Conservation (phyloP, 345 rosid genomes). For the Trapa bicornis region DNA sequence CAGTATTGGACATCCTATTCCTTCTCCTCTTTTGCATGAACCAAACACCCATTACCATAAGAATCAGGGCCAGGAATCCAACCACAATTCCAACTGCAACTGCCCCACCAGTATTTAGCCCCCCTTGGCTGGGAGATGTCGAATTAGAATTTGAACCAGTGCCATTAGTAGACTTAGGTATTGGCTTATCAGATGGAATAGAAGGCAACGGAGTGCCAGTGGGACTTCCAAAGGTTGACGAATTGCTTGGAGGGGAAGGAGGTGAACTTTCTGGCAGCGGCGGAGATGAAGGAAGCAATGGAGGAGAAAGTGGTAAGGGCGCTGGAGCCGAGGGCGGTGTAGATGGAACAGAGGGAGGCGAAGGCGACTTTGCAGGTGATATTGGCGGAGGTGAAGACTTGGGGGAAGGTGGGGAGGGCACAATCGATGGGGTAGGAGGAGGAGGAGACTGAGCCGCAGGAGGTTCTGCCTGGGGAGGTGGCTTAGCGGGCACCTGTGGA, state of each 20-base stretch:
- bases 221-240: conserved; percentile 24
- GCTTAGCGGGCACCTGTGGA: conserved; percentile 17
- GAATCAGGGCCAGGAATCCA: conserved; percentile 46
- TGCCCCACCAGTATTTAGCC: conserved; percentile 41
- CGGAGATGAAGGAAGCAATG: conserved; percentile 37
- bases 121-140: conserved; percentile 23
- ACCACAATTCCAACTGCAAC: conserved; percentile 54
- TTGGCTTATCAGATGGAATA: conserved; percentile 70
- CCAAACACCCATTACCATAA: conserved; percentile 68
- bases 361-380: conserved; percentile 27
- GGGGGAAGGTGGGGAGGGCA: conserved; percentile 20
- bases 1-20: conserved; percentile 29
- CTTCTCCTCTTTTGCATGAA: conserved; percentile 42
- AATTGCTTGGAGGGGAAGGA: conserved; percentile 38
- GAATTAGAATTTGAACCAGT: conserved; percentile 18
- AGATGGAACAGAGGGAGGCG: conserved; percentile 25
- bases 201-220: conserved; percentile 42
- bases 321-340: conserved; percentile 39
- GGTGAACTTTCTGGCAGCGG: conserved; percentile 34
- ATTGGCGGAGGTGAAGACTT: conserved; percentile 33
- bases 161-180: conserved; percentile 43
- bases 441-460: conserved; percentile 33
- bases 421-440: conserved; percentile 24
- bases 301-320: conserved; percentile 29
- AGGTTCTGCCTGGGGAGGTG: conserved; percentile 33